These are phyloP conservation scores for Corchorus olitorius DNA, from an alignment of 345 rosid genomes.

Conservation along the genomic window DNA sequence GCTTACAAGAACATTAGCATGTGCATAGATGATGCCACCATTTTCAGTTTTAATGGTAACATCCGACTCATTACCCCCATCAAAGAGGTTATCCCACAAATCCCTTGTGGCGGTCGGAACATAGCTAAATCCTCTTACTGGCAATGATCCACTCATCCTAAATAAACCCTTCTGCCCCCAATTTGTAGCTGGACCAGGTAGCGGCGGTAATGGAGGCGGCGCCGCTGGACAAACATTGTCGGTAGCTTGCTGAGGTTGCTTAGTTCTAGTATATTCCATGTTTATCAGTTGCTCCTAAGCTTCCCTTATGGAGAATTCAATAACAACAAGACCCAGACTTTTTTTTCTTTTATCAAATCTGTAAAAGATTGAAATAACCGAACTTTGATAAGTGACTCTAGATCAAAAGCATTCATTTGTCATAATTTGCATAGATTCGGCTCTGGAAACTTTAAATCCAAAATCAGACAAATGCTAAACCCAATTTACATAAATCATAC, in stretches of 20 bases:
- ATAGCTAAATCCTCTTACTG: constrained; percentile 26
- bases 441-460: neutral
- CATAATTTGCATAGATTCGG: neutral
- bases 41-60: constrained; percentile 52
- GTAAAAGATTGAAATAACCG: neutral
- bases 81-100: constrained; percentile 77
- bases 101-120: constrained; percentile 46
- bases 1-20: constrained; percentile 72
- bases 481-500: no score
- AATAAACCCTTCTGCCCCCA: constrained; percentile 23
- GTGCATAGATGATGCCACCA: constrained; percentile 64
- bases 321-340: constrained; percentile 2
- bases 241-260: constrained; percentile 9
- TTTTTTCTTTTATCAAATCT: neutral
- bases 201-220: constrained; percentile 62
- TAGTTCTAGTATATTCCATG: constrained; percentile 14
- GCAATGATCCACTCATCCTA: constrained; percentile 4
- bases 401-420: neutral
- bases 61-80: constrained; percentile 72
- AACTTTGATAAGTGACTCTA: neutral
- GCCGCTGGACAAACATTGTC: constrained; percentile 33
- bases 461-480: neutral
- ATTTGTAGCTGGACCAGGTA: constrained; percentile 25
- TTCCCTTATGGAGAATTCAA: constrained; percentile 11
- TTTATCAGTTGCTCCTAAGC: constrained; percentile 11